Evolutionary conservation across 2,329 filamentous ascomycete species (phyloP).

Genomic region (Penicillium sumatraense): DNA sequence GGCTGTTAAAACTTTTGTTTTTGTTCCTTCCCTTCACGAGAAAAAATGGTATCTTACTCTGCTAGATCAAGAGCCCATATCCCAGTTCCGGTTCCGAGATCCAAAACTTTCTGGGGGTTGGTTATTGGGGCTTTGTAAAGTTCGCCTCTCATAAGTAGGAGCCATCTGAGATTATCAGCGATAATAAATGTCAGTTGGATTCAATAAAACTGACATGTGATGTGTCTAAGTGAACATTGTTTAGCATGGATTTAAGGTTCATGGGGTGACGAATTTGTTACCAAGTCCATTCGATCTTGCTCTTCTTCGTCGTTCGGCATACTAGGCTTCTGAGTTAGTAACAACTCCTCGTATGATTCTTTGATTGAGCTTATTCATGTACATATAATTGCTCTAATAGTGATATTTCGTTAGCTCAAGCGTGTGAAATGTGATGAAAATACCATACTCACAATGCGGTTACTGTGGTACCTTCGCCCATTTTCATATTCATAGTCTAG

Average conservation of each 20-base stretch:
- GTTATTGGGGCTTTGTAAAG: slow-evolving; percentile 7
- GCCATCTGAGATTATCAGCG: slow-evolving; percentile 9
- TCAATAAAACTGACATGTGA: background rate
- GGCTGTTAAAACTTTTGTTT: background rate
- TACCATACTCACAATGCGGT: background rate
- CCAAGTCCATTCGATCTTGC: slow-evolving; percentile 16
- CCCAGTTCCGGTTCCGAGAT: slow-evolving; percentile 19
- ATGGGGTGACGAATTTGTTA: background rate
- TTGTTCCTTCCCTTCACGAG: too few species aligned
- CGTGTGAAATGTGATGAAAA: background rate
- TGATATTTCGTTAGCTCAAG: background rate
- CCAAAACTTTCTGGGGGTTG: slow-evolving; percentile 12
- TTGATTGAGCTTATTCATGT: too few species aligned
- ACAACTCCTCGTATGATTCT: background rate
- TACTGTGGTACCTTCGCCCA: slow-evolving; percentile 12
- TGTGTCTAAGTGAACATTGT: background rate
- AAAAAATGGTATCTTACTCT: slow-evolving; percentile 24
- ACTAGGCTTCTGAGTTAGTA: background rate
- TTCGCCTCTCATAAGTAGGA: slow-evolving; percentile 7
- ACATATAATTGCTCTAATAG: background rate
- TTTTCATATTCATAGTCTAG: slow-evolving; percentile 15
- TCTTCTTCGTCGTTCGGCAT: slow-evolving; percentile 16
- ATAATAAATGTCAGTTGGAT: background rate
- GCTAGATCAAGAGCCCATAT: slow-evolving; percentile 31
- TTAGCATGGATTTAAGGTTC: background rate